A percentile compares a stretch with the other conserved stretches of the same genome.
Evolutionary conservation across 2,329 filamentous ascomycete genomes (phyloP).

Genomic region (Colletotrichum somersetense): DNA sequence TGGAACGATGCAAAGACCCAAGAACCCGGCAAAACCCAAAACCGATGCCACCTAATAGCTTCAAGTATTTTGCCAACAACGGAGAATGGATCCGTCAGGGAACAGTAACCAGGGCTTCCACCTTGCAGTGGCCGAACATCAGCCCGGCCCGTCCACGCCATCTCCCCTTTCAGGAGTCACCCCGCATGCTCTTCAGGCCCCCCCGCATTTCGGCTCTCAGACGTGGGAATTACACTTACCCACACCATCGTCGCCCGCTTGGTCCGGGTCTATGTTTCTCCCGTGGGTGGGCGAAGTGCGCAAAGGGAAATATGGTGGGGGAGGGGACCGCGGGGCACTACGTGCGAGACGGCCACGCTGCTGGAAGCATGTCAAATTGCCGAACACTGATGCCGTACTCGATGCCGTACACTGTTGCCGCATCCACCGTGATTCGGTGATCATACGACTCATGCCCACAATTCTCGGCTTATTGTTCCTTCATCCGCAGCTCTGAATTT

Average conservation of each 20-base stretch:
- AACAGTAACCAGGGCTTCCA: neutral
- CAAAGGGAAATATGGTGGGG: conserved; percentile 6
- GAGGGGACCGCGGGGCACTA: neutral
- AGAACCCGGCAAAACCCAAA: conserved; percentile 6
- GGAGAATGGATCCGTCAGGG: conserved; percentile 15
- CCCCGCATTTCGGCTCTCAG: conserved; percentile 21
- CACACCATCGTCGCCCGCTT: neutral
- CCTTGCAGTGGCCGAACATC: neutral
- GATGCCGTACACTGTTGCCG: conserved; percentile 31
- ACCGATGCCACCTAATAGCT: neutral
- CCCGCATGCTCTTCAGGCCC: conserved; percentile 3
- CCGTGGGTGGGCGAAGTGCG: neutral
- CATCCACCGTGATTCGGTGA: neutral
- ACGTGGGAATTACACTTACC: conserved; percentile 24
- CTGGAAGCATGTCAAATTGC: conserved; percentile 5
- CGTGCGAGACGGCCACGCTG: conserved; percentile 1
- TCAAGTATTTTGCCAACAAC: neutral
- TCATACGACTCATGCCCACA: conserved; percentile 30
- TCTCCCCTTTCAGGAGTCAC: neutral
- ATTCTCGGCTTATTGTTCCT: conserved; percentile 1
- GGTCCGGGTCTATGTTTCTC: conserved; percentile 24
- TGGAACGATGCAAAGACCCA: neutral
- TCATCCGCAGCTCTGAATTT: conserved; percentile 5
- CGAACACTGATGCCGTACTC: conserved; percentile 21
- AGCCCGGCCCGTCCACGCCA: neutral